Evolutionary conservation across 192 early-diverging fungal species (phyloP).

Genomic region (Umbelopsis sp.): DNA sequence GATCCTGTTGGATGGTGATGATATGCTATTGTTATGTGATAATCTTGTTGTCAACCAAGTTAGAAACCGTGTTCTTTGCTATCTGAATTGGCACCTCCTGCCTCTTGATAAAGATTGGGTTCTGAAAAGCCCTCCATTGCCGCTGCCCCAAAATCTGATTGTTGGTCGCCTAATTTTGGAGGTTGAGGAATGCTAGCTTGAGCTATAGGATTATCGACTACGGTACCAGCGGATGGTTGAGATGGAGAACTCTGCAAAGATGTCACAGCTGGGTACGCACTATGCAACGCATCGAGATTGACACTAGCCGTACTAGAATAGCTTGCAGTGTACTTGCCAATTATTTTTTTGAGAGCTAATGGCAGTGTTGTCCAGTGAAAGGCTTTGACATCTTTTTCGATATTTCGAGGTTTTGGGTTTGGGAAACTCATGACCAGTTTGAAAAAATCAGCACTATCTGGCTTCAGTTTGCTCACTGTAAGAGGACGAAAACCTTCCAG

Average conservation of each 20-base stretch:
- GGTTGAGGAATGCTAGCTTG: neutral
- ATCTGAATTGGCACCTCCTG: neutral
- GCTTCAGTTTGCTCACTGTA: constrained; percentile 74
- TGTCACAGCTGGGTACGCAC: neutral
- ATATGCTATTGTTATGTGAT: no score
- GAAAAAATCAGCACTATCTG: constrained; percentile 71
- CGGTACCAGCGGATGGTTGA: neutral
- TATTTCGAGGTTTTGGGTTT: constrained; percentile 81
- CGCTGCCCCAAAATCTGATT: neutral
- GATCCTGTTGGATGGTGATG: no score
- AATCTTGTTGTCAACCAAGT: neutral
- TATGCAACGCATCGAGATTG: constrained; percentile 40
- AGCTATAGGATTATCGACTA: neutral
- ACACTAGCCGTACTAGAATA: constrained; percentile 51
- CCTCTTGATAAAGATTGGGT: neutral
- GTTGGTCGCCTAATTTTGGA: neutral
- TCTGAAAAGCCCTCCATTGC: neutral
- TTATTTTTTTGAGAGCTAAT: constrained; percentile 74
- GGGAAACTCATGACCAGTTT: constrained; percentile 79
- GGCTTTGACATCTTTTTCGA: constrained; percentile 86
- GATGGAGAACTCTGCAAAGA: neutral
- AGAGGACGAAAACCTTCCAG: constrained; percentile 77
- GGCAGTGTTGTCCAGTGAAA: constrained; percentile 74
- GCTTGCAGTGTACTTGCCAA: constrained; percentile 68
- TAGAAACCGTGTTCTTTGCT: neutral